These are phyloP conservation scores for Sugiyamaella marilandica DNA, from an alignment of 805 yeast species.

Conservation along the genomic window DNA sequence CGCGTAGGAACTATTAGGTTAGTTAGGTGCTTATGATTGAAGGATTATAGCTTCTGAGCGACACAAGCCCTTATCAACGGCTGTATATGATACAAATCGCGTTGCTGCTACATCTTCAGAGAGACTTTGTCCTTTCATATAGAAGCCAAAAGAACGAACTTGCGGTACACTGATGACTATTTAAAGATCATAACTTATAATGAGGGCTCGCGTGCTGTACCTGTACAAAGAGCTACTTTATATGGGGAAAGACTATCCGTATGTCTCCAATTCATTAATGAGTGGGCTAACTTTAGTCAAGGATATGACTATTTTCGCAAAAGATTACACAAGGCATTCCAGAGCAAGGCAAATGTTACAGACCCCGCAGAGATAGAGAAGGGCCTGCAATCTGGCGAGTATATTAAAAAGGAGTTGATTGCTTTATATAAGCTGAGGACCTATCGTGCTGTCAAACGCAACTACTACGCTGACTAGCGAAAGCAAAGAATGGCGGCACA, in stretches of 20 bases:
- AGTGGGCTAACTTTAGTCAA: conserved; percentile 12
- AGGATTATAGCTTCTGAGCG: too few species aligned
- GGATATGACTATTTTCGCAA: conserved; percentile 31
- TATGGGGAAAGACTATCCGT: conserved; percentile 38
- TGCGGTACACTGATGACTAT: too few species aligned
- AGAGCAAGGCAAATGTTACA: conserved; percentile 24
- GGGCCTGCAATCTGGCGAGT: conserved; percentile 34
- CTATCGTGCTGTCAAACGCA: conserved; percentile 34
- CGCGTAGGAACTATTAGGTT: too few species aligned
- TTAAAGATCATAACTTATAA: not conserved
- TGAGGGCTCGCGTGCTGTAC: conserved; percentile 26
- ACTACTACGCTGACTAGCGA: conserved; percentile 23
- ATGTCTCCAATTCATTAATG: conserved; percentile 9
- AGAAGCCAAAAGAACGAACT: too few species aligned
- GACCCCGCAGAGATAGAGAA: conserved; percentile 27
- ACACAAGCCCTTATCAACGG: too few species aligned
- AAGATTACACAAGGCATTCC: conserved; percentile 31
- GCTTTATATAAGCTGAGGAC: conserved; percentile 34
- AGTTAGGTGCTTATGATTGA: too few species aligned
- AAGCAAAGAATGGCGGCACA: not conserved
- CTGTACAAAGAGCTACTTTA: conserved; percentile 36
- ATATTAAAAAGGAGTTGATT: conserved; percentile 35
- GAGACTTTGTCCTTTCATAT: too few species aligned
- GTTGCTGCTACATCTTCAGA: too few species aligned
- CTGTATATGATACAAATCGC: too few species aligned